Evolutionary conservation across 1,284 basidiomycete genomes (phyloP), one percentile per base, ranked within the genome.

Genomic region (Laetiporus sulphureus): DNA sequence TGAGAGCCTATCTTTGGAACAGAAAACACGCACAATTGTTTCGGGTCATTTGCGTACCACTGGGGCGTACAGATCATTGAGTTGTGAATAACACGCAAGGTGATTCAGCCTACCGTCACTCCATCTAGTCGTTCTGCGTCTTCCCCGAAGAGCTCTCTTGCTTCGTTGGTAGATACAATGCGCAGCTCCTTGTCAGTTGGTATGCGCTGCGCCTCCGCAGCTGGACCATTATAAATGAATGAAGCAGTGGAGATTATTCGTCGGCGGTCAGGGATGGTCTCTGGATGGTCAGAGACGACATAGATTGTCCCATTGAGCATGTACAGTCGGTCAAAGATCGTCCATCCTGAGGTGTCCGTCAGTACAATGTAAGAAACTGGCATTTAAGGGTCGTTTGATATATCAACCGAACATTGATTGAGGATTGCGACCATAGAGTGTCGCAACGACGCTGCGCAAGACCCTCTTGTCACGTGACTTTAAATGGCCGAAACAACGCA

Each of bases 21-120:
- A 3, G 3, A 31, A 21, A 27, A 36, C 18, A 69, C 74, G 58
- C 60, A 89, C 89, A 78, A 93, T 71, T 93, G 90, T 19, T 77
- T 74, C 3, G 84, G 79, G 52, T 94, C 91, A 52, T 91, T 92
- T 25, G 83, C 70, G 10, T 91, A 65, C 64, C 81, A 84, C 79
- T 88, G 47, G 5, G 32, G 20, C 22, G 10, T 15, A 23, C 27
- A 3, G 22, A 12, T 30, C 18, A 41, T 32, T 12, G 11, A 24
- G 2, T n/a, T 2, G 7, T 5, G 19, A n/a, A 21, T 7, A 2
- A 23, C 3, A 21, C 5, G 23, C 2, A 13, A 6, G n/a, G 11
- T 6, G 6, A 23, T 13, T 12, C 10, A 19, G 66, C 77, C 50
- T 50, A 87, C 83, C 36, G 80, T 77, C 16, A 80, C 73, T 15